Evolutionary conservation across 495 filamentous ascomycete genomes (phyloP).

Genomic region (Evernia prunastri): DNA sequence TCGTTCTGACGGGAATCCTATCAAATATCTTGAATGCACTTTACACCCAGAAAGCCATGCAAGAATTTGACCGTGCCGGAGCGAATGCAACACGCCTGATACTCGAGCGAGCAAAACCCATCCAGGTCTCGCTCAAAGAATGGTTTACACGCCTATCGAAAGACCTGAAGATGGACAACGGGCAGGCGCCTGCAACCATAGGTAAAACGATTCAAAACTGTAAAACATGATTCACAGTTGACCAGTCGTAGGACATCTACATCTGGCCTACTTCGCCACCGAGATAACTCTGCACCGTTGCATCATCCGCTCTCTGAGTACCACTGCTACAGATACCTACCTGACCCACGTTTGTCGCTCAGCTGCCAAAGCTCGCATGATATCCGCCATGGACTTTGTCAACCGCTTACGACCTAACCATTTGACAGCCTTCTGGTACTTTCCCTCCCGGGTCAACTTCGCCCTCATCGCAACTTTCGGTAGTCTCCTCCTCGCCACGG

Average conservation of each 20-base stretch:
- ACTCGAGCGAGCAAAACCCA: conserved; percentile 54
- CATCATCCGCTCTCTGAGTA: conserved; percentile 48
- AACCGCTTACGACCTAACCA: conserved; percentile 49
- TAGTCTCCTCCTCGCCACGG: conserved; percentile 74
- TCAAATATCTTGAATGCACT: conserved; percentile 56
- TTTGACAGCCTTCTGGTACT: conserved; percentile 52
- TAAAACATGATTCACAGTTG: conserved; percentile 21
- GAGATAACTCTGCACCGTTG: conserved; percentile 57
- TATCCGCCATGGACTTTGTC: conserved; percentile 53
- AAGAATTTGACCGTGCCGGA: conserved; percentile 45
- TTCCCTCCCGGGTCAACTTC: conserved; percentile 48
- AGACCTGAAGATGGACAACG: conserved; percentile 47
- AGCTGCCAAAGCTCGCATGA: conserved; percentile 57
- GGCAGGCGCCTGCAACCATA: conserved; percentile 33
- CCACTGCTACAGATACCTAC: conserved; percentile 42
- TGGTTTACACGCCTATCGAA: conserved; percentile 51
- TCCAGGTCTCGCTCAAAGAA: conserved; percentile 52
- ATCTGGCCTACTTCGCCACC: conserved; percentile 55
- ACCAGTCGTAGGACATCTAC: conserved; percentile 46
- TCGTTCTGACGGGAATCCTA: conserved; percentile 52
- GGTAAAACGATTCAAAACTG: conserved; percentile 17
- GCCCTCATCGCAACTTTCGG: conserved; percentile 51
- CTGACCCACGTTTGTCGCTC: conserved; percentile 92
- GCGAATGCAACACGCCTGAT: conserved; percentile 48
- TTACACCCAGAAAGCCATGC: conserved; percentile 52